phyloP scores from a whole-genome alignment of 192 early-diverging fungal species.

The Entomortierella beljakovae region DNA sequence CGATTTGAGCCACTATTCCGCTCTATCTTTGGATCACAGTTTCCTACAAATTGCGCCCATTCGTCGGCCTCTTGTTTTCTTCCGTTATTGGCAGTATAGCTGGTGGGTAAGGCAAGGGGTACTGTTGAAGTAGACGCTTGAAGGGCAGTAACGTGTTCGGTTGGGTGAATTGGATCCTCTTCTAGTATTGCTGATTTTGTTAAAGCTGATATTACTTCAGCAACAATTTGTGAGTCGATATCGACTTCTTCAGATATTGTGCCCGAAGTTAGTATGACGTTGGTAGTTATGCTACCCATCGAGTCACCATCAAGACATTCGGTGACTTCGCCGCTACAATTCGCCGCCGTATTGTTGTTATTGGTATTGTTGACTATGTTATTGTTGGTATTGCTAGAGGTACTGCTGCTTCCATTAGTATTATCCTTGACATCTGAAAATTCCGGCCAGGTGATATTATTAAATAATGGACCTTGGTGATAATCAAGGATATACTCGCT shows the following conservation, averaged over 20 bases:
- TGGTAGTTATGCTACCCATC: too few relatives aligned
- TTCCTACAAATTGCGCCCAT: conserved; percentile 3
- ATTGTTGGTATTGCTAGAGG: conserved; percentile 5
- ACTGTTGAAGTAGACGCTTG: neutral
- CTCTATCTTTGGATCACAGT: conserved; percentile 9
- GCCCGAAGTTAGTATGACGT: neutral
- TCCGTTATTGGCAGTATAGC: neutral
- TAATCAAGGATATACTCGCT: conserved; percentile 46
- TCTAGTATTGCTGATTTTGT: neutral
- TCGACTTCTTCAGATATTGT: neutral
- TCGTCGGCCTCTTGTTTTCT: neutral
- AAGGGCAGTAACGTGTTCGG: neutral
- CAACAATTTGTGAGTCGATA: neutral
- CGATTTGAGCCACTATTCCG: neutral
- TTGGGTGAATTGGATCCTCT: neutral
- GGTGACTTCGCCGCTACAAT: too few relatives aligned
- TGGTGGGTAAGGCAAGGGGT: neutral
- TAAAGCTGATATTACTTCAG: neutral
- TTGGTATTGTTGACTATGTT: neutral
- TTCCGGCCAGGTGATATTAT: conserved; percentile 51
- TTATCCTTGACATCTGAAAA: conserved; percentile 32
- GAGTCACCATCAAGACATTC: too few relatives aligned
- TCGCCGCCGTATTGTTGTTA: neutral
- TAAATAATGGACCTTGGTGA: conserved; percentile 49
- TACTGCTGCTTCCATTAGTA: neutral